Evolutionary conservation across 2,329 filamentous ascomycete genomes (phyloP).

Genomic region (Herpomyces periplanetae): DNA sequence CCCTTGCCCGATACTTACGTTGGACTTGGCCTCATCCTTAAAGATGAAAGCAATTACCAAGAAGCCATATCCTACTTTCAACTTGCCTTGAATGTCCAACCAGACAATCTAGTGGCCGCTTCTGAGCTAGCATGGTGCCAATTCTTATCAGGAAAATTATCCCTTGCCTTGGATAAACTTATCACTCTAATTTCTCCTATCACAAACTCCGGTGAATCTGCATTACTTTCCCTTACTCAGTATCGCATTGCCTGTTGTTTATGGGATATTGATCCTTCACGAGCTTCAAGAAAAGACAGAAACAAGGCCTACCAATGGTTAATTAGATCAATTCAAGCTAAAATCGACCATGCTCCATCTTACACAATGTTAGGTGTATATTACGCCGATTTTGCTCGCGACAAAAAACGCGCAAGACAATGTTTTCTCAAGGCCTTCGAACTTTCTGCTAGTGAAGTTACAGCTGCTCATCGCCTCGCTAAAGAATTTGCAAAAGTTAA

Average conservation of each 20-base stretch:
- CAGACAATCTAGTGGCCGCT: conserved; percentile 31
- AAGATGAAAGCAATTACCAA: conserved; percentile 61
- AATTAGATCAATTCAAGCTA: conserved; percentile 40
- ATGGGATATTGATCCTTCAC: conserved; percentile 43
- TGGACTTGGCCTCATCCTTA: conserved; percentile 57
- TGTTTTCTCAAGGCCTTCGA: conserved; percentile 94
- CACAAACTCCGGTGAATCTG: conserved; percentile 14
- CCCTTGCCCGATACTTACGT: conserved; percentile 45
- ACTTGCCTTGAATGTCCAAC: conserved; percentile 31
- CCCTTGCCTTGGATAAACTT: conserved; percentile 23
- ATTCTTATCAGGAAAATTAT: conserved; percentile 36
- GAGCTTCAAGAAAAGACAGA: conserved; percentile 32
- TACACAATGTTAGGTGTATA: conserved; percentile 70
- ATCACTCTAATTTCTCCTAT: conserved; percentile 4
- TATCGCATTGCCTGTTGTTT: conserved; percentile 57
- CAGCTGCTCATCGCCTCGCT: conserved; percentile 54
- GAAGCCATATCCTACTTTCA: conserved; percentile 43
- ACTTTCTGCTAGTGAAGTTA: conserved; percentile 45
- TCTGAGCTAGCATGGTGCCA: conserved; percentile 77
- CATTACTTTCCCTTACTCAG: conserved; percentile 16
- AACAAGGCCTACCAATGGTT: conserved; percentile 50
- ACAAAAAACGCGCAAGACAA: conserved; percentile 46
- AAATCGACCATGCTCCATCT: conserved; percentile 51
- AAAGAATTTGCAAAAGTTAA: conserved; percentile 49
- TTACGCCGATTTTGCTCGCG: conserved; percentile 61